These are phyloP conservation scores for Alternaria infectoria DNA, from an alignment of 2,329 filamentous ascomycete species.

Conservation along the genomic window DNA sequence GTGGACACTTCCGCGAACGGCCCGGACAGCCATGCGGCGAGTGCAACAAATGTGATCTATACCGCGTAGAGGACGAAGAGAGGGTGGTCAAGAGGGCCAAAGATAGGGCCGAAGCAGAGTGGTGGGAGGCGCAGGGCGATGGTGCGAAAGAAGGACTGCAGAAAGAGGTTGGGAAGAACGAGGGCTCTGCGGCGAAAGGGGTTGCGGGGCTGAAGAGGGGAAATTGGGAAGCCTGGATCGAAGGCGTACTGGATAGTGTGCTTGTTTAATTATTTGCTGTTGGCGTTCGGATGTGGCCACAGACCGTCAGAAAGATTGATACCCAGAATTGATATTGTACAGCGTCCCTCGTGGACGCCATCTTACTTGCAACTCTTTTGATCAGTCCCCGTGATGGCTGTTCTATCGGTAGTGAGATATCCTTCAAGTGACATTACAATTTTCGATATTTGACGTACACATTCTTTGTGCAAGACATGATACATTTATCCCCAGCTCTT, in stretches of 20 bases:
- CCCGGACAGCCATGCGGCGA: constrained; percentile 77
- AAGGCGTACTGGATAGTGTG: constrained; percentile 21
- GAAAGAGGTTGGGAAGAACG: constrained; percentile 26
- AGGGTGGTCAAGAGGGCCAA: constrained; percentile 50
- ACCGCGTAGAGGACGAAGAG: constrained; percentile 57
- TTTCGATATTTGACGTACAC: background rate
- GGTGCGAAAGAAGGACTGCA: constrained; percentile 29
- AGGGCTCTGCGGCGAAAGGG: constrained; percentile 1
- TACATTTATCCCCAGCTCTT: background rate
- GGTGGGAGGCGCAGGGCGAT: constrained; percentile 51
- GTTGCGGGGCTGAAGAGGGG: constrained; percentile 12
- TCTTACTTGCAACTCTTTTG: background rate
- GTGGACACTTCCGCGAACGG: constrained; percentile 88
- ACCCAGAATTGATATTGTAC: background rate
- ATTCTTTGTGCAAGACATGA: background rate
- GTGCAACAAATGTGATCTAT: constrained; percentile 68
- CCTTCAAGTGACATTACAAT: background rate
- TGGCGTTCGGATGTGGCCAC: background rate
- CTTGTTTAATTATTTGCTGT: constrained; percentile 15
- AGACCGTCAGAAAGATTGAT: background rate
- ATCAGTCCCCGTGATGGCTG: background rate
- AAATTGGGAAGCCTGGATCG: constrained; percentile 31
- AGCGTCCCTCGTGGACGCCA: background rate
- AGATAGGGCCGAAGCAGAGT: constrained; percentile 53
- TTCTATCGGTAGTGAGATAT: background rate